These are phyloP conservation scores for Silene uniflora DNA, from an alignment of 148 eudicot genomes.

Conservation along the genomic window DNA sequence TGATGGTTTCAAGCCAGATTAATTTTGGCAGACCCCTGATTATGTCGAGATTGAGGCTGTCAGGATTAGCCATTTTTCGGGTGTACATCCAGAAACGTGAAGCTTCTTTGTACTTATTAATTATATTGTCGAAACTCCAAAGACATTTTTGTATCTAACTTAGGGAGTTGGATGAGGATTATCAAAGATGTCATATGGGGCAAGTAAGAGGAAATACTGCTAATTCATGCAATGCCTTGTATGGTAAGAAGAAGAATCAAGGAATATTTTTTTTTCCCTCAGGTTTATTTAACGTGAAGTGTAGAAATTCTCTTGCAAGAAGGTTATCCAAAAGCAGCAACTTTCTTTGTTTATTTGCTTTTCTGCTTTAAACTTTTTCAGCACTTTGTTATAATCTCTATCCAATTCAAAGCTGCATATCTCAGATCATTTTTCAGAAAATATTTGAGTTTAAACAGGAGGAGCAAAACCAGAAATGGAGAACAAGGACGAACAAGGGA, in stretches of 20 bases:
- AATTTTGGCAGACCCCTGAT: not conserved
- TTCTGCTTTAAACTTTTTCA: not conserved
- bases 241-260: slow-evolving; percentile 20
- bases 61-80: not conserved
- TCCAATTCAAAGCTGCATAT: slow-evolving; percentile 14
- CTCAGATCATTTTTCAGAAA: not conserved
- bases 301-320: slow-evolving; percentile 19
- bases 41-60: not conserved
- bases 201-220: slow-evolving; percentile 18
- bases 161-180: not conserved
- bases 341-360: slow-evolving; percentile 3
- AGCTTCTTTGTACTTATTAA: not conserved
- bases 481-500: slow-evolving; percentile 24
- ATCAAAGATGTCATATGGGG: slow-evolving; percentile 21
- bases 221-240: slow-evolving; percentile 12
- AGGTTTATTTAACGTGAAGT: slow-evolving; percentile 29
- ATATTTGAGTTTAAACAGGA: not conserved
- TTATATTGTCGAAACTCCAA: not conserved
- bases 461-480: slow-evolving; percentile 10
- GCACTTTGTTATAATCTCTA: slow-evolving; percentile 4
- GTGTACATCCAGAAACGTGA: not conserved
- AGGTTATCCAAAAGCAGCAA: slow-evolving; percentile 19
- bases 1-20: not conserved
- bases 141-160: slow-evolving; percentile 7
- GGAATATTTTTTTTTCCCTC: not conserved